phyloP scores from a whole-genome alignment of 2,329 filamentous ascomycete species.

The Talaromyces sp. region DNA sequence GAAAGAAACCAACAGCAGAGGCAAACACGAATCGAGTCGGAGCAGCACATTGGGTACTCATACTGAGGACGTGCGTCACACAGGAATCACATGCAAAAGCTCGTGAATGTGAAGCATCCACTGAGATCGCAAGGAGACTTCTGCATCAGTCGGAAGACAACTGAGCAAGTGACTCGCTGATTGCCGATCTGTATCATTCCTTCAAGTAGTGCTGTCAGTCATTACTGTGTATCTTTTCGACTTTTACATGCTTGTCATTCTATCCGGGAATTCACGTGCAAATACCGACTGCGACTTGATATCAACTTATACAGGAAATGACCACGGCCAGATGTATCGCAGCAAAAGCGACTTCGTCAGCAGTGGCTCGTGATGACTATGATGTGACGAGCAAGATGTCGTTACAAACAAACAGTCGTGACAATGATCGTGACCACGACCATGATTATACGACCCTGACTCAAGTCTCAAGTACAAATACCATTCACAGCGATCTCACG shows the following conservation, averaged over 20 bases:
- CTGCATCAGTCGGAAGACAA: not conserved
- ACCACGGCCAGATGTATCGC: not conserved
- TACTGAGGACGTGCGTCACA: not conserved
- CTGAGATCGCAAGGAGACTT: not conserved
- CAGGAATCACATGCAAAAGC: constrained; percentile 6
- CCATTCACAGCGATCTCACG: not conserved
- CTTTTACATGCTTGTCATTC: not conserved
- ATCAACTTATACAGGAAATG: not conserved
- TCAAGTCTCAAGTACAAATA: constrained; percentile 7
- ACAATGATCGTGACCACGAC: not conserved
- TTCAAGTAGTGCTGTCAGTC: not conserved
- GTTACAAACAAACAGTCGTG: not conserved
- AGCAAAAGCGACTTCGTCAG: not conserved
- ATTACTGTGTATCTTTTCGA: not conserved
- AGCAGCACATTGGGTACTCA: not conserved
- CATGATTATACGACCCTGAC: not conserved
- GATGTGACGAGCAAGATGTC: not conserved
- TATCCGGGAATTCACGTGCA: not conserved
- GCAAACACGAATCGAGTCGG: not conserved
- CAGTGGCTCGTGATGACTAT: not conserved
- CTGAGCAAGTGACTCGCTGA: not conserved
- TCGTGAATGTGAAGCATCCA: constrained; percentile 1
- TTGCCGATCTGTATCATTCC: not conserved
- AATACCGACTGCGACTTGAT: not conserved
- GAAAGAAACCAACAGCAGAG: not conserved